These are phyloP conservation scores for Panicum miliaceum DNA, from an alignment of 176 grass and related monocot genomes.

Conservation along the genomic window DNA sequence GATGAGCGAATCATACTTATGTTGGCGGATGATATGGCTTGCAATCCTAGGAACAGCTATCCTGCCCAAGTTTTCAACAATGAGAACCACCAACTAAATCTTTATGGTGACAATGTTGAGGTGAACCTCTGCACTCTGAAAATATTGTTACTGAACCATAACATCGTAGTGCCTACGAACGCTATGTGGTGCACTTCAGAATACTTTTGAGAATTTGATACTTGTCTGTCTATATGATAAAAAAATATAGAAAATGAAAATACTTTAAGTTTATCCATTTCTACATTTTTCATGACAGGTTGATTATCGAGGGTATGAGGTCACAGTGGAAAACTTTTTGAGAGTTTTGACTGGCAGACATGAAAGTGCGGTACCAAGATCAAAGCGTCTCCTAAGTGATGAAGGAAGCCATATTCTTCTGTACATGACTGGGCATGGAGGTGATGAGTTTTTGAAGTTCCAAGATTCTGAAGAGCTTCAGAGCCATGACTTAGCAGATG, in stretches of 20 bases:
- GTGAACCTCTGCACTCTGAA: conserved; percentile 53
- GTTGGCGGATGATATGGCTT: conserved; percentile 97
- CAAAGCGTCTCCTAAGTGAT: conserved; percentile 93
- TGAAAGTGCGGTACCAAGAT: conserved; percentile 80
- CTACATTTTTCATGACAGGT: conserved; percentile 52
- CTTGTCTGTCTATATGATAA: not conserved
- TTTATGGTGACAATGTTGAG: conserved; percentile 96
- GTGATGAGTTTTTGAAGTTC: conserved; percentile 98
- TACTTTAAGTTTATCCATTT: conserved; percentile 15
- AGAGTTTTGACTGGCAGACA: conserved; percentile 89
- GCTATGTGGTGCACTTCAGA: not conserved
- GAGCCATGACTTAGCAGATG: conserved; percentile 98
- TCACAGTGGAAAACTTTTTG: conserved; percentile 94
- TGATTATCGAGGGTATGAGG: conserved; percentile 97
- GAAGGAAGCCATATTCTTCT: conserved; percentile 98
- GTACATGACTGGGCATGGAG: conserved; percentile 99
- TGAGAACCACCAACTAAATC: conserved; percentile 96
- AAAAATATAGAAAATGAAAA: not conserved
- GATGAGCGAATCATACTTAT: conserved; percentile 97
- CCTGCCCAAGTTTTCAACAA: conserved; percentile 99
- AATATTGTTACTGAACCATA: conserved; percentile 28
- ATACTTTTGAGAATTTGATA: not conserved
- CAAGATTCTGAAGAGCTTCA: conserved; percentile 99
- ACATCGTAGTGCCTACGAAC: conserved; percentile 6
- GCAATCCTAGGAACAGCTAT: conserved; percentile 91